Base-by-base conservation (phyloP, 768 basidiomycete species). In the Sporobolomyces roseus region DNA sequence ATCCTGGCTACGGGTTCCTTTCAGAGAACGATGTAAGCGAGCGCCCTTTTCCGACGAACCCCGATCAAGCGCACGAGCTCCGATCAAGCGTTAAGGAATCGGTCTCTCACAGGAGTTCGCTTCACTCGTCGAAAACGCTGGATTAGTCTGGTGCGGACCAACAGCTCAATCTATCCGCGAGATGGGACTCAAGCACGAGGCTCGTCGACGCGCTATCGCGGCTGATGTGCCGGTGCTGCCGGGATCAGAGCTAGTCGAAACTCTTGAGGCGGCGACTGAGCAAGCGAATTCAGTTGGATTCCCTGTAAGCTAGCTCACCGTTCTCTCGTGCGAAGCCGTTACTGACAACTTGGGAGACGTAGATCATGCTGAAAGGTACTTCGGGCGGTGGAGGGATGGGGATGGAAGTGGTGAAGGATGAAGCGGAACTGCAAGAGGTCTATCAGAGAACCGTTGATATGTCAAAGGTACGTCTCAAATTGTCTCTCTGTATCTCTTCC, bases 331-430 rank as follows among this genome's bases (percentile, higher is more conserved):
- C 21, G 23, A 46, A 6, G 45, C 38, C 38, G 17, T 17, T 14
- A 13, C 45, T 7, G 23, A 14, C 12, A 13, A 6, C 45, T 46
- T n/a, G n/a, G n/a, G n/a, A 46, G 38, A 41, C 38, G 21, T n/a
- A 58, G 59, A 29, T 68, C 30, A 66, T 73, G 68, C 54, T 73
- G 51, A 70, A 73, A 38, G 59, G 86, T 1, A 86, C 85, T 1
- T 85, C 85, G 0, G 87, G 86, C 4, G 87, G 87, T 2, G 87
- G 87, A 3, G 87, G 87, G 0, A 85, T 86, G 83, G 87, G 86
- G 5, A 82, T 88, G 74, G 80, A 82, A 10, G 79, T 87, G 33
- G 87, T 86, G 73, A 67, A 73, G 23, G 74, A 79, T 50, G 81
- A 80, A n/a, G 58, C 64, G 0, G 82, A 83, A 35, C 56, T 71